Evolutionary conservation across 108 stramenopile genomes (phyloP).

Genomic region (Cyclotella baltica): DNA sequence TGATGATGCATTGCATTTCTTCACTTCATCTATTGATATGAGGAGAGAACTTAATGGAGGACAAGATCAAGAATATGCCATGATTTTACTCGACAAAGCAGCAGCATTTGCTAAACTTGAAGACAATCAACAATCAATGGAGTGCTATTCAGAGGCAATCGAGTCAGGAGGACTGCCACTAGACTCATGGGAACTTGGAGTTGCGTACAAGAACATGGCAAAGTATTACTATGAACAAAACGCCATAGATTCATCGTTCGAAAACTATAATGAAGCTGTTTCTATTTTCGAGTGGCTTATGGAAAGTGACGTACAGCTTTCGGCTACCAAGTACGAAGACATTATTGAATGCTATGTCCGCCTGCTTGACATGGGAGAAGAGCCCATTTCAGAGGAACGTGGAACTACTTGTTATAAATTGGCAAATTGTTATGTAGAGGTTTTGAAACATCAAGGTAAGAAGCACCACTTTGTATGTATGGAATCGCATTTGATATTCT

Average conservation of each 20-base stretch:
- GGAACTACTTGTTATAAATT: constrained; percentile 54
- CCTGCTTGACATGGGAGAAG: constrained; percentile 49
- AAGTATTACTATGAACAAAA: constrained; percentile 29
- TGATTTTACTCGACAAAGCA: constrained; percentile 51
- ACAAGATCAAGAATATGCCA: constrained; percentile 47
- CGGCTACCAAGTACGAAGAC: constrained; percentile 28
- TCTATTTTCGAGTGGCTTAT: constrained; percentile 54
- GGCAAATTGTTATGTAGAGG: constrained; percentile 51
- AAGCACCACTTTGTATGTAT: not conserved
- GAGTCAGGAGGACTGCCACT: constrained; percentile 47
- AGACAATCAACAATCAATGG: constrained; percentile 42
- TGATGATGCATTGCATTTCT: constrained; percentile 40
- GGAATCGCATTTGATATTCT: not conserved
- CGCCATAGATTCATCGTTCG: constrained; percentile 33
- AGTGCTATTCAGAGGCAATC: constrained; percentile 54
- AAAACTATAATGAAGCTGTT: constrained; percentile 47
- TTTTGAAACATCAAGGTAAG: constrained; percentile 45
- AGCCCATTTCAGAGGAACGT: constrained; percentile 41
- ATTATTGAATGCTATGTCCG: constrained; percentile 47
- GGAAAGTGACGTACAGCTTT: constrained; percentile 19
- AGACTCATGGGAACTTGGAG: constrained; percentile 59
- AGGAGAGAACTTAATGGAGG: constrained; percentile 36
- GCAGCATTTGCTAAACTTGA: constrained; percentile 50
- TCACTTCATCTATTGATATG: constrained; percentile 32
- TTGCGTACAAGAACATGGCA: constrained; percentile 48